Conservation (phyloP, 371 early-diverging fungal species). For the Batrachochytrium dendrobatidis region DNA sequence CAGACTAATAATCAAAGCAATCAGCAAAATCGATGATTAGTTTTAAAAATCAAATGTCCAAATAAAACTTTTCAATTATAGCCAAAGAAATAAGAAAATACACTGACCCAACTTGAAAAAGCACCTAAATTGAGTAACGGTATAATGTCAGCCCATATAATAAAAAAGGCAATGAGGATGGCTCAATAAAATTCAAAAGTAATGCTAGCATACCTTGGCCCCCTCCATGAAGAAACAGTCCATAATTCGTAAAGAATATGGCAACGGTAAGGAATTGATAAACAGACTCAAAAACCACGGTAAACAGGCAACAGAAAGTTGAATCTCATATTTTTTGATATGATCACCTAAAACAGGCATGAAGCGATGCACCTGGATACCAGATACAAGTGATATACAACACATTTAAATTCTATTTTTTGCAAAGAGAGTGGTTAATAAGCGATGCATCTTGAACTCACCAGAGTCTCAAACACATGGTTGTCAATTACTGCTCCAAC, state of each 20-base stretch:
- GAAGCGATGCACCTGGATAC: conserved; percentile 35
- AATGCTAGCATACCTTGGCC: conserved; percentile 50
- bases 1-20: conserved; percentile 28
- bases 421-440: conserved; percentile 10
- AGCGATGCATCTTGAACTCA: conserved; percentile 20
- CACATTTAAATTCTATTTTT: conserved; percentile 45
- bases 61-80: conserved; percentile 1
- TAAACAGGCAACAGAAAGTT: conserved; percentile 87
- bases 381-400: not conserved
- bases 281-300: conserved; percentile 95
- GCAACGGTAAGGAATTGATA: conserved; percentile 86
- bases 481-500: conserved; percentile 93
- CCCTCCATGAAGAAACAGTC: conserved; percentile 88
- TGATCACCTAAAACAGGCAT: conserved; percentile 62
- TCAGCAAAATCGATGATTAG: no score
- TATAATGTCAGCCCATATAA: not conserved
- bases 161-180: conserved; percentile 10
- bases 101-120: conserved; percentile 83
- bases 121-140: no score
- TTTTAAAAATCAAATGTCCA: not conserved
- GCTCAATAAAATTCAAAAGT: not conserved
- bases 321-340: conserved; percentile 76
- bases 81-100: conserved; percentile 1
- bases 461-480: conserved; percentile 84
- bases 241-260: conserved; percentile 78